Evolutionary conservation across 306 rosid species (phyloP).

Genomic region (Prinsepia uniflora): DNA sequence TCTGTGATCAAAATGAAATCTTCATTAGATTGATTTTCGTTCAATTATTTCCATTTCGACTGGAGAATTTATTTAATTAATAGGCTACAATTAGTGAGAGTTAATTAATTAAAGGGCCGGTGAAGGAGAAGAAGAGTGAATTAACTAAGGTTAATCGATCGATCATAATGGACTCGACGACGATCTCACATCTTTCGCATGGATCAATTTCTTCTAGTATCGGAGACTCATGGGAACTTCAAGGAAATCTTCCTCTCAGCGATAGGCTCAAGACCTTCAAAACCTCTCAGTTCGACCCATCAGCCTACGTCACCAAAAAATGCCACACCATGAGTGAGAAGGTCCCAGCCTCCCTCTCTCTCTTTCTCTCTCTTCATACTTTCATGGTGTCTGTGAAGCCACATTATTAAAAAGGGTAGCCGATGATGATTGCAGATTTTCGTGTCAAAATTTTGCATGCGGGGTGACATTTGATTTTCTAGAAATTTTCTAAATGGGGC

Average conservation of each 20-base stretch:
- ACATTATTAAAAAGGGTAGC: not conserved
- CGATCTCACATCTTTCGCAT: constrained; percentile 32
- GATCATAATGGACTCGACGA: constrained; percentile 35
- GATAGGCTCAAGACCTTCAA: constrained; percentile 70
- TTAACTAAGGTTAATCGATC: not conserved
- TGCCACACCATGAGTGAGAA: constrained; percentile 71
- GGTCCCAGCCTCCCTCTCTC: constrained; percentile 29
- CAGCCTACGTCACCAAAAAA: constrained; percentile 62
- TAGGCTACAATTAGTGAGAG: not conserved
- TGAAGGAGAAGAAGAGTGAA: not conserved
- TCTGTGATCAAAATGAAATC: constrained; percentile 1
- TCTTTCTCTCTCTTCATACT: not conserved
- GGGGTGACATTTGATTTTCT: not conserved
- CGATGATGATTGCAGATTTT: not conserved
- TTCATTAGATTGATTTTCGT: not conserved
- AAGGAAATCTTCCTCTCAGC: constrained; percentile 55
- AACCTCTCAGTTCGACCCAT: constrained; percentile 58
- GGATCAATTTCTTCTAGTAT: constrained; percentile 53
- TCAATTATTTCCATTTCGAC: not conserved
- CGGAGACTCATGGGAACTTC: constrained; percentile 51
- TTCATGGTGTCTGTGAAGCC: not conserved
- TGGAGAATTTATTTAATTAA: too few species aligned
- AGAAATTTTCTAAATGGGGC: not conserved
- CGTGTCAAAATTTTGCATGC: not conserved
- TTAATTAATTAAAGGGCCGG: not conserved